These are phyloP conservation scores for Syzygium syzygioides DNA, from an alignment of 441 rosid species.

Conservation along the genomic window DNA sequence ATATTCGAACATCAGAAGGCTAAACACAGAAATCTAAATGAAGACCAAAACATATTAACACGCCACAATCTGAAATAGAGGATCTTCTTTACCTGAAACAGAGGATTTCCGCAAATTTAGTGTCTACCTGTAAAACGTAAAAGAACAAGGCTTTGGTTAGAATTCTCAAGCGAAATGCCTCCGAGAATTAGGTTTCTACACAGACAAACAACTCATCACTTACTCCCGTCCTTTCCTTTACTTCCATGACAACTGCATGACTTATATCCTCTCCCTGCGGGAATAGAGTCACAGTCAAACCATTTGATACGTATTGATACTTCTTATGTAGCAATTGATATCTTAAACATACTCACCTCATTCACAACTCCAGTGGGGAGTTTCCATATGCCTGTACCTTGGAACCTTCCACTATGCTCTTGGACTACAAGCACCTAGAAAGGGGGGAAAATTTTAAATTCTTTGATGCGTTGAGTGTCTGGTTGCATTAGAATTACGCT, in stretches of 20 bases:
- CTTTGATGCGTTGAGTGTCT: neutral
- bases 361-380: slow-evolving; percentile 66
- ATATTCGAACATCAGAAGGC: neutral
- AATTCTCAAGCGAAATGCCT: neutral
- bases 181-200: neutral
- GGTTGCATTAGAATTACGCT: neutral
- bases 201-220: slow-evolving; percentile 3
- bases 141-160: neutral
- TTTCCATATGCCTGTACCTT: slow-evolving; percentile 59
- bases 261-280: slow-evolving; percentile 66
- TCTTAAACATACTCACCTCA: slow-evolving; percentile 33
- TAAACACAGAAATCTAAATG: neutral
- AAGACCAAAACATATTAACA: neutral
- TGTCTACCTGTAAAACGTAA: neutral
- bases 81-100: neutral
- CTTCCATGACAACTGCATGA: slow-evolving; percentile 56
- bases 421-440: slow-evolving; percentile 68
- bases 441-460: neutral
- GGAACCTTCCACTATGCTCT: slow-evolving; percentile 56
- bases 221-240: slow-evolving; percentile 80
- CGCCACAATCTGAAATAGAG: neutral
- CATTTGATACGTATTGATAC: neutral
- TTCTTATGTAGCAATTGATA: neutral
- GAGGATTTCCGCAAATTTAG: slow-evolving; percentile 1
- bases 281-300: neutral